A percentile compares a stretch with the other conserved stretches of the same genome.
Conservation (phyloP, 1,284 basidiomycete species). For the Cutaneotrichosporon sp. region DNA sequence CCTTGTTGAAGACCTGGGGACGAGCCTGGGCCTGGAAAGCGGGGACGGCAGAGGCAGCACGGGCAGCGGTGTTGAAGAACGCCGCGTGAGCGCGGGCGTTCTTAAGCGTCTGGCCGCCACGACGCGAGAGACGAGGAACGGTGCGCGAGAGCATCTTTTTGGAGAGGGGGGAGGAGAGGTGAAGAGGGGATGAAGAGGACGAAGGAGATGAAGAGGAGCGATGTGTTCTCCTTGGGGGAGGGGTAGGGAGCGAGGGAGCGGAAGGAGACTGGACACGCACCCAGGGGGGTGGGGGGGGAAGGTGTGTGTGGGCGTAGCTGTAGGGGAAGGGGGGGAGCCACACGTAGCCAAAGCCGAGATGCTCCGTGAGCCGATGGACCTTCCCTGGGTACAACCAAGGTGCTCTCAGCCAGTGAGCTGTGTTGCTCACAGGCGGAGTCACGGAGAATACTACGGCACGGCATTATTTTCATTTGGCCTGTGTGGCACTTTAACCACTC, state of each 20-base stretch:
- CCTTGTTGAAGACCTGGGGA: constrained; percentile 25
- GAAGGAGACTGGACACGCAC: too few species aligned
- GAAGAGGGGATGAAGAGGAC: constrained; percentile 11
- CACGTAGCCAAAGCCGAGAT: too few species aligned
- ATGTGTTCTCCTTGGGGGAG: too few species aligned
- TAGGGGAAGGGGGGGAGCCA: too few species aligned
- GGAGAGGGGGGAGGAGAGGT: constrained; percentile 14
- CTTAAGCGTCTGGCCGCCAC: constrained; percentile 33
- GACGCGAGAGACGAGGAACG: constrained; percentile 44
- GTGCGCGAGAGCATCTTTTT: constrained; percentile 32
- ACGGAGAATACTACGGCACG: too few species aligned
- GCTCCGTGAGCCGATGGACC: too few species aligned
- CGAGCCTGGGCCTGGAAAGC: constrained; percentile 26
- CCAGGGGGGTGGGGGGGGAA: neutral
- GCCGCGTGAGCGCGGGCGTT: constrained; percentile 45
- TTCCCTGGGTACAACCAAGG: too few species aligned
- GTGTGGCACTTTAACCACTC: too few species aligned
- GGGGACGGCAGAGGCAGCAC: constrained; percentile 36
- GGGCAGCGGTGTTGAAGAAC: constrained; percentile 45
- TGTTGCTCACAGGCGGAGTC: too few species aligned
- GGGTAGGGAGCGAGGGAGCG: constrained; percentile 4
- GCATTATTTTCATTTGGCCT: too few species aligned
- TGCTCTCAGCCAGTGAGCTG: too few species aligned
- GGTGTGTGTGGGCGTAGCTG: neutral
- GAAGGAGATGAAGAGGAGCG: constrained; percentile 1